Evolutionary conservation across 495 filamentous ascomycete genomes (phyloP), one percentile per base, ranked within the genome.

Genomic region (Apodospora peruviana): DNA sequence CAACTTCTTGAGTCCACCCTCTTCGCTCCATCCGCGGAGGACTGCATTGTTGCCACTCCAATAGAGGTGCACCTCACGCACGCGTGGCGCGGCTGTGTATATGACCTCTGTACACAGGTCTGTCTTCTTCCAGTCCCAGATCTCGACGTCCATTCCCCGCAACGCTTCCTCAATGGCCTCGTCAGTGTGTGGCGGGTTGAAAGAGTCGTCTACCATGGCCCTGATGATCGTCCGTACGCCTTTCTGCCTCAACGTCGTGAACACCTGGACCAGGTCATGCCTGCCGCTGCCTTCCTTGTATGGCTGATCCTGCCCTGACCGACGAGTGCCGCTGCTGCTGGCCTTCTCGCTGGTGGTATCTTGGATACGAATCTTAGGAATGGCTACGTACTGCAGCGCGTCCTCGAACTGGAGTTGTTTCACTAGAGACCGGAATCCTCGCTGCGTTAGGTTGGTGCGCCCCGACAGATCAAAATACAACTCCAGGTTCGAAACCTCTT

Each of bases 61-160:
- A 16, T 48, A 37, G 4, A 48, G 61, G 36, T 52, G 43, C 4
- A 73, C 41, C 42, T 61, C 56, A 20, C 45, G 48, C n/a, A 59
- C 61, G 11, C 54, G 53, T 0, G 49, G 49, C 4, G 58, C 62
- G 3, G 55, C 60, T n/a, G 48, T 57, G 10, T 40, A 42, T 12
- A 73, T 62, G 9, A 60, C 57, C 12, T 71, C 58, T 9, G 42
- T 58, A 34, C 65, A 65, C 2, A 72, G 34, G 29, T 72, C 69
- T 7, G 44, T 10, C 58, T 64, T 67, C 24, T 58, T 58, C 69
- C 66, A 72, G 43, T 72, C 66, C 60, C 63, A 65, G 16, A 56
- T 54, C 19, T 68, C 59, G 3, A 70, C 57, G 23, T 52, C 57
- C 5, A 67, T 47, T 0, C 48, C 48, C n/a, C 48, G 45, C 5